A percentile compares a stretch with the other conserved stretches of the same genome.
Evolutionary conservation across 306 rosid species (phyloP).

Genomic region (Malus fusca): DNA sequence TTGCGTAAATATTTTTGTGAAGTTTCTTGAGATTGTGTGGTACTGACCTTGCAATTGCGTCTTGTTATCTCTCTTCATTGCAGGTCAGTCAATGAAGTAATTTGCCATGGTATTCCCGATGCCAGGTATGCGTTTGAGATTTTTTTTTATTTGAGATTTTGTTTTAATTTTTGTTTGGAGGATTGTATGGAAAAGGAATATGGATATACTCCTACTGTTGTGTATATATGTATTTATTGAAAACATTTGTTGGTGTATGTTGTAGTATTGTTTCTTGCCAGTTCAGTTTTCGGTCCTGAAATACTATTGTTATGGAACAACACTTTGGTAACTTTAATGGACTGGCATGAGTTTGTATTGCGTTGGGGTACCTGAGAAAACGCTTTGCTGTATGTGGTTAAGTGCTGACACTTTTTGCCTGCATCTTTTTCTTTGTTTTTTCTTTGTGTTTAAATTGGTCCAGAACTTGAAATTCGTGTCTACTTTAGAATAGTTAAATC

Average conservation of each 20-base stretch:
- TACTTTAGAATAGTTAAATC: background rate
- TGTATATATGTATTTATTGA: background rate
- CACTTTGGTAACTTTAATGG: background rate
- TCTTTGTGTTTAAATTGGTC: background rate
- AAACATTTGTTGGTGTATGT: background rate
- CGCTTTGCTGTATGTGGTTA: background rate
- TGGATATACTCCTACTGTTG: background rate
- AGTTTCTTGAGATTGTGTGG: background rate
- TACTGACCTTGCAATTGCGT: constrained; percentile 12
- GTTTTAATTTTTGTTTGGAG: background rate
- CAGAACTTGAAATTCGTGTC: background rate
- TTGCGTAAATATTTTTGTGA: constrained; percentile 15
- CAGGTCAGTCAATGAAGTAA: constrained; percentile 96
- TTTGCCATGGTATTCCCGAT: constrained; percentile 99
- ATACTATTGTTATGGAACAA: background rate
- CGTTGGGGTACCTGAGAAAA: background rate
- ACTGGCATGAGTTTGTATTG: background rate
- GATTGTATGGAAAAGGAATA: background rate
- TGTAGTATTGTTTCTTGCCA: background rate
- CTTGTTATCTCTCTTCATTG: constrained; percentile 14
- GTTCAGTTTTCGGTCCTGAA: background rate
- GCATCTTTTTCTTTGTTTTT: background rate
- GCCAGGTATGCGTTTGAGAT: constrained; percentile 48
- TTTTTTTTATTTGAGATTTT: no score
- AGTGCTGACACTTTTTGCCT: background rate